Percentiles rank a stretch among this genome's conserved stretches.
Evolutionary conservation across 208 protist genomes (phyloP).

Genomic region (Trypanosoma vivax): DNA sequence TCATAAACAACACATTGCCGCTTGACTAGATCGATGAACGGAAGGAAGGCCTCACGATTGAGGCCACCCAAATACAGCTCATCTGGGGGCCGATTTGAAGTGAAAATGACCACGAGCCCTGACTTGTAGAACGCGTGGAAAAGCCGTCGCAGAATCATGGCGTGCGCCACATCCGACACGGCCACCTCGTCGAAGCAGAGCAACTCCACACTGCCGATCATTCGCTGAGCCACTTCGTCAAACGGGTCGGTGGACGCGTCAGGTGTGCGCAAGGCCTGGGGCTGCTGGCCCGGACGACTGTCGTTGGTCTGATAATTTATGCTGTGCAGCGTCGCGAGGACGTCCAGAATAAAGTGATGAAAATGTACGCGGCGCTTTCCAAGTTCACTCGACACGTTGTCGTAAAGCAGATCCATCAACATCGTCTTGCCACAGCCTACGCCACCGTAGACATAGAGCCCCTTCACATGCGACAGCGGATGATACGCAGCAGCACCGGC

Average conservation of each 20-base stretch:
- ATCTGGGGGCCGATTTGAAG: slow-evolving; percentile 84
- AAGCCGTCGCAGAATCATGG: slow-evolving; percentile 93
- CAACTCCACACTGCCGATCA: slow-evolving; percentile 86
- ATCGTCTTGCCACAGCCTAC: slow-evolving; percentile 96
- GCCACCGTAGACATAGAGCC: slow-evolving; percentile 92
- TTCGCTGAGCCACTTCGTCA: slow-evolving; percentile 79
- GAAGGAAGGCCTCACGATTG: slow-evolving; percentile 91
- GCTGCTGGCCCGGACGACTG: slow-evolving; percentile 43
- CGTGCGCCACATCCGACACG: slow-evolving; percentile 92
- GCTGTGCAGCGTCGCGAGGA: slow-evolving; percentile 79
- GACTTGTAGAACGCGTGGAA: slow-evolving; percentile 89
- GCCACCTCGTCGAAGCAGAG: slow-evolving; percentile 94
- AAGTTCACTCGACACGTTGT: slow-evolving; percentile 56
- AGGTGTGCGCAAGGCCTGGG: slow-evolving; percentile 44
- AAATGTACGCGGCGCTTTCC: slow-evolving; percentile 93
- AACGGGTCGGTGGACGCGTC: slow-evolving; percentile 69
- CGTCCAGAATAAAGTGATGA: slow-evolving; percentile 95
- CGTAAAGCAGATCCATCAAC: slow-evolving; percentile 94
- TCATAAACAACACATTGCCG: slow-evolving; percentile 79
- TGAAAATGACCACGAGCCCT: slow-evolving; percentile 90
- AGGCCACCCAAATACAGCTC: slow-evolving; percentile 91
- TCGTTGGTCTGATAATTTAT: slow-evolving; percentile 69
- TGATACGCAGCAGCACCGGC: slow-evolving; percentile 27
- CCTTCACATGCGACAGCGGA: slow-evolving; percentile 79
- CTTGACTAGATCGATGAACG: slow-evolving; percentile 93